These are phyloP conservation scores for Phialophora chinensis DNA, from an alignment of 2,329 filamentous ascomycete species.

Conservation along the genomic window DNA sequence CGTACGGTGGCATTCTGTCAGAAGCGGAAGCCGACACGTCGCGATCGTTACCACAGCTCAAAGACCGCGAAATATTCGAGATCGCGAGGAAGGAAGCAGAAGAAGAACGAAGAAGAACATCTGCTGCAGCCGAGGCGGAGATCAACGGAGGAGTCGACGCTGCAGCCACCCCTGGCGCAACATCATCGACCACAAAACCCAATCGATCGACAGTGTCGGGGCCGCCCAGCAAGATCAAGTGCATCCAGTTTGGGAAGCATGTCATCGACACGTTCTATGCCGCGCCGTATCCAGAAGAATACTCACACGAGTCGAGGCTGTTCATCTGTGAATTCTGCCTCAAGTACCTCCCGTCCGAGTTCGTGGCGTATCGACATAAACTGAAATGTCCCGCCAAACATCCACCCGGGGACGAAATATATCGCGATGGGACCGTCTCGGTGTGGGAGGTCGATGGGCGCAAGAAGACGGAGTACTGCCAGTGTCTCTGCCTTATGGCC, in stretches of 20 bases:
- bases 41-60: conserved; percentile 78
- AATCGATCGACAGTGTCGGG: conserved; percentile 74
- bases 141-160: conserved; percentile 63
- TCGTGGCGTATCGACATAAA: conserved; percentile 97
- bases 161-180: conserved; percentile 55
- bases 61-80: conserved; percentile 86
- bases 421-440: conserved; percentile 88
- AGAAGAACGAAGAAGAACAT: conserved; percentile 77
- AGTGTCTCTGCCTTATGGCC: conserved; percentile 89
- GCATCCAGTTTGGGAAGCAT: conserved; percentile 95
- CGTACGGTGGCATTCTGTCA: conserved; percentile 90
- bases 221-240: conserved; percentile 94
- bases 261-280: conserved; percentile 99
- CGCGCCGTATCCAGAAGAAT: conserved; percentile 96
- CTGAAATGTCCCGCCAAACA: conserved; percentile 96
- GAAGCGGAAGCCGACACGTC: conserved; percentile 90
- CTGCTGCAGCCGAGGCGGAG: conserved; percentile 56
- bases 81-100: conserved; percentile 89
- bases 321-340: conserved; percentile 99
- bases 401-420: conserved; percentile 96
- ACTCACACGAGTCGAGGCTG: conserved; percentile 93
- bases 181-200: conserved; percentile 55
- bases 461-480: conserved; percentile 92
- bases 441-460: conserved; percentile 98
- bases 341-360: conserved; percentile 99